Percentiles rank a stretch among this genome's conserved stretches.
phyloP scores from a whole-genome alignment of 805 yeast genomes.

The Cyberlindnera maritima region DNA sequence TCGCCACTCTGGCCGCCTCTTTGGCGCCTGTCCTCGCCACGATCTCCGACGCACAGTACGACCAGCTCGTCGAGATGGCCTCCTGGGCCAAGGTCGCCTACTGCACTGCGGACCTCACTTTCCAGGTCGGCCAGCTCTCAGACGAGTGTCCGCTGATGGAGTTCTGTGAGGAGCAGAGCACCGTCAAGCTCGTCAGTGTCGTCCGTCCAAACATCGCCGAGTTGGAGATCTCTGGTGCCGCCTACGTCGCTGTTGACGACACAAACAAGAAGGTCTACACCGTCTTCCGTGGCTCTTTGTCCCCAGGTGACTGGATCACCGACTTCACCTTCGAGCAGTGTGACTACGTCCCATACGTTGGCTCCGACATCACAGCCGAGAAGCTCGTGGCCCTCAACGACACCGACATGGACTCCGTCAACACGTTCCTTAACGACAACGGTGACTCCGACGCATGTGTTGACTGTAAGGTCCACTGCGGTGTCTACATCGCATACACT shows the following conservation, averaged over 20 bases:
- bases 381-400: not conserved
- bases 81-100: conserved; percentile 20
- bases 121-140: conserved; percentile 7
- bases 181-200: conserved; percentile 10
- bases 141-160: conserved; percentile 15
- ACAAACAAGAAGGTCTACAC: conserved; percentile 41
- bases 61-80: conserved; percentile 10
- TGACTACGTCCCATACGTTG: conserved; percentile 41
- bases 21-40: conserved; percentile 1
- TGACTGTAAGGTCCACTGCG: conserved; percentile 60
- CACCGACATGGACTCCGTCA: not conserved
- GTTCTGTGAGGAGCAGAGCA: conserved; percentile 14
- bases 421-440: conserved; percentile 1
- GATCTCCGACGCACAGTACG: conserved; percentile 9
- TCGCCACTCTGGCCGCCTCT: not conserved
- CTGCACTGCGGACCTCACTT: conserved; percentile 13
- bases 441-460: conserved; percentile 35
- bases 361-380: not conserved
- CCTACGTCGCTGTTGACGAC: conserved; percentile 52
- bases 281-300: conserved; percentile 63
- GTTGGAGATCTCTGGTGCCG: conserved; percentile 50
- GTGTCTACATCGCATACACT: conserved; percentile 42
- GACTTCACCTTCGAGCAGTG: conserved; percentile 51
- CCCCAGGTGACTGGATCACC: conserved; percentile 59
- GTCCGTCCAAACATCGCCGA: conserved; percentile 18